phyloP scores from a whole-genome alignment of 768 basidiomycete species.

The Tylopilus felleus region DNA sequence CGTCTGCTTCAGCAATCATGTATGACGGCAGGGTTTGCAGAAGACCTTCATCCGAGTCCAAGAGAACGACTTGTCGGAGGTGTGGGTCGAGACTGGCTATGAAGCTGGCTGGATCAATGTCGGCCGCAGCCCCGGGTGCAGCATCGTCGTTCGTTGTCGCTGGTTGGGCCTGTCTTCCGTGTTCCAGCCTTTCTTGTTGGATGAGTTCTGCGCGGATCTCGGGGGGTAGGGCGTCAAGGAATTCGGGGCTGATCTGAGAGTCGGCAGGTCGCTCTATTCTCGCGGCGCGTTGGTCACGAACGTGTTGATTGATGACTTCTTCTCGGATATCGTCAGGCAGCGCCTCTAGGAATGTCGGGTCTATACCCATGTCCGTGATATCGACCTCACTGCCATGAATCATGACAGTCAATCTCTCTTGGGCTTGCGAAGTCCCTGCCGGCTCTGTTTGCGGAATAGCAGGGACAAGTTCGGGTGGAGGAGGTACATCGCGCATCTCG shows the following conservation, averaged over 20 bases:
- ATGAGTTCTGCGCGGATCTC: constrained; percentile 97
- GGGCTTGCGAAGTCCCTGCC: constrained; percentile 35
- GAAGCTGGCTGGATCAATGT: constrained; percentile 87
- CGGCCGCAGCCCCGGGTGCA: constrained; percentile 46
- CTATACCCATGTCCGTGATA: constrained; percentile 98
- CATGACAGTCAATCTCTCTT: constrained; percentile 77
- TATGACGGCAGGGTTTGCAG: constrained; percentile 78
- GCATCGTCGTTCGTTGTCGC: constrained; percentile 29
- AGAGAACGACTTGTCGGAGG: constrained; percentile 84
- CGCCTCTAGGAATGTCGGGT: constrained; percentile 96
- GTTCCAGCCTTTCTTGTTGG: constrained; percentile 89
- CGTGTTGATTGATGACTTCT: constrained; percentile 95
- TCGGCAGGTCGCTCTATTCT: constrained; percentile 71
- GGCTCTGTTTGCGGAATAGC: constrained; percentile 16
- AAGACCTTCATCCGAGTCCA: constrained; percentile 86
- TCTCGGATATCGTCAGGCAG: constrained; percentile 98
- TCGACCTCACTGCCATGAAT: constrained; percentile 93
- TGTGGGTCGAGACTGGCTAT: constrained; percentile 89
- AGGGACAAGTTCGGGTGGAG: constrained; percentile 18
- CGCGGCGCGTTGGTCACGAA: constrained; percentile 85
- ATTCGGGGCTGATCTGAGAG: constrained; percentile 91
- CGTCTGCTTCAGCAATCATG: constrained; percentile 80
- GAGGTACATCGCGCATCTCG: constrained; percentile 46
- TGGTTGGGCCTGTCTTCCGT: constrained; percentile 50
- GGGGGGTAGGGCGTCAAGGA: constrained; percentile 92